phyloP scores from a whole-genome alignment of 306 rosid genomes.

The Lathyrus sativus region DNA sequence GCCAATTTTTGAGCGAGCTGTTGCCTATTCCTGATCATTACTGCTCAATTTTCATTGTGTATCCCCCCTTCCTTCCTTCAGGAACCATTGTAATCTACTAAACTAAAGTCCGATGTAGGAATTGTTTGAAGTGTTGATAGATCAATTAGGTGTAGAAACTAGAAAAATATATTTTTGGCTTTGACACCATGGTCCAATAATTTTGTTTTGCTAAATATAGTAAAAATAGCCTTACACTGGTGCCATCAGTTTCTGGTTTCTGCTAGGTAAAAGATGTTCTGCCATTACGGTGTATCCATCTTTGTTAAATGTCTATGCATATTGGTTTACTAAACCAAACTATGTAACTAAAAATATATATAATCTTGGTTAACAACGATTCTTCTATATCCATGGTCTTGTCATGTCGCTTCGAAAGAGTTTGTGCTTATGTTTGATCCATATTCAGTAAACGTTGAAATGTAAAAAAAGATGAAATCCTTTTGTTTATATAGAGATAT shows the following conservation, averaged over 20 bases:
- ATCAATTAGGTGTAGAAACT: constrained; percentile 25
- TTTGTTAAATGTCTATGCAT: too few relatives aligned
- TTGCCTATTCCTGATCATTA: constrained; percentile 30
- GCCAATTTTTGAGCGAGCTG: constrained; percentile 1
- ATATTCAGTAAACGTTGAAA: not conserved
- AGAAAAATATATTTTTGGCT: constrained; percentile 4
- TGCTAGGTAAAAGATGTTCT: too few relatives aligned
- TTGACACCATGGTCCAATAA: constrained; percentile 13
- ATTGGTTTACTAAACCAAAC: too few relatives aligned
- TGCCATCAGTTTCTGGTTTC: too few relatives aligned
- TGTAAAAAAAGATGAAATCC: not conserved
- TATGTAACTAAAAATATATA: too few relatives aligned
- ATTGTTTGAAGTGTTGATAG: constrained; percentile 34
- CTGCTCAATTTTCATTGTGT: not conserved
- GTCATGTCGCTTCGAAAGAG: not conserved
- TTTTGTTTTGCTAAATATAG: not conserved
- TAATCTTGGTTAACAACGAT: not conserved
- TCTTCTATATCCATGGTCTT: not conserved
- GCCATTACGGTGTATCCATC: too few relatives aligned
- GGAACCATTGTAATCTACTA: not conserved
- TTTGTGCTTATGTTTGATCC: not conserved
- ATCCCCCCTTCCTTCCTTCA: not conserved
- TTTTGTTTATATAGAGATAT: not conserved
- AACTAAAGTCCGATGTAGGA: constrained; percentile 32
- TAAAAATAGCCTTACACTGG: not conserved